Evolutionary conservation across 2,329 filamentous ascomycete genomes (phyloP).

Genomic region (Zasmidium citrigriseum): DNA sequence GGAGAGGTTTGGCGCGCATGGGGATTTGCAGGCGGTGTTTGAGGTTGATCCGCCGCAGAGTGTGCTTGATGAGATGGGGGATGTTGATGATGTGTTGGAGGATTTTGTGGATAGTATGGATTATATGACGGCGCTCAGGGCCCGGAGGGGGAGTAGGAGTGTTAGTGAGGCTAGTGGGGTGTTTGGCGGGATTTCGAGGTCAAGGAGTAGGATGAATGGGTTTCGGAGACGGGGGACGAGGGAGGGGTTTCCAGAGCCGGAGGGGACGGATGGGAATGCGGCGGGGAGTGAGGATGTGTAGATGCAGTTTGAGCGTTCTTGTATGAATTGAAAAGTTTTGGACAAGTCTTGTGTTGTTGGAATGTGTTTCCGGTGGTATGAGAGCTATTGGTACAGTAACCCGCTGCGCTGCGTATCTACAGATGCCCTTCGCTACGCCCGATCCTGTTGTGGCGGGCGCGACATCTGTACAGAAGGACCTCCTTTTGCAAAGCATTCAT

Average conservation of each 20-base stretch:
- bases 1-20: constrained; percentile 69
- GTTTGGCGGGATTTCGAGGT: constrained; percentile 17
- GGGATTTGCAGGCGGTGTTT: constrained; percentile 72
- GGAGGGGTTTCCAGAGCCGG: neutral
- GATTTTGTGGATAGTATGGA: constrained; percentile 40
- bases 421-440: neutral
- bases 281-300: neutral
- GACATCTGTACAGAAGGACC: neutral
- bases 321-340: neutral
- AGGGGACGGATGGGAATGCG: neutral
- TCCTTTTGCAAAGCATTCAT: too few relatives aligned
- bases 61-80: constrained; percentile 49
- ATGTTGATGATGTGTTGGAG: constrained; percentile 49
- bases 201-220: constrained; percentile 21
- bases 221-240: constrained; percentile 6
- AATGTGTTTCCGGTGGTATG: too few relatives aligned
- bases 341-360: too few relatives aligned
- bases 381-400: neutral
- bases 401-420: neutral
- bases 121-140: constrained; percentile 29
- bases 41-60: constrained; percentile 67
- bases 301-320: too few relatives aligned
- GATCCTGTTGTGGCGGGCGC: neutral
- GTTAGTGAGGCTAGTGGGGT: constrained; percentile 28
- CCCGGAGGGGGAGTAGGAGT: constrained; percentile 28